Conservation (phyloP, 805 yeast genomes). For the Blastobotrys chiropterorum region DNA sequence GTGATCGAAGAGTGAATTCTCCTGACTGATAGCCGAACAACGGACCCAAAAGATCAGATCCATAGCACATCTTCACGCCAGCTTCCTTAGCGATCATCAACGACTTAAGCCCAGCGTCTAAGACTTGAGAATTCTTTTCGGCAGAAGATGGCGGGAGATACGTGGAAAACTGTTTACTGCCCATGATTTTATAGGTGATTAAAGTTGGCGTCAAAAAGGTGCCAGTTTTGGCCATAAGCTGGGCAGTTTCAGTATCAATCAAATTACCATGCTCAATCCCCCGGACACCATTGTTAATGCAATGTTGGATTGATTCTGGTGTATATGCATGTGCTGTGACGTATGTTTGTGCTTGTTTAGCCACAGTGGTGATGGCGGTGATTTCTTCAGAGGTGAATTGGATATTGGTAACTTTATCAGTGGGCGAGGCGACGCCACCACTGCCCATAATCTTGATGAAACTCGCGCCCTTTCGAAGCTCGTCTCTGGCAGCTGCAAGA, state of each 20-base stretch:
- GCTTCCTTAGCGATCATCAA: slow-evolving; percentile 2
- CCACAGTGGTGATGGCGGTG: slow-evolving; percentile 2
- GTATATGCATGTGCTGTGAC: slow-evolving; percentile 6
- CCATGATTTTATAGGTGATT: slow-evolving; percentile 6
- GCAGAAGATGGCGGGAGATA: background rate
- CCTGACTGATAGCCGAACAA: slow-evolving; percentile 3
- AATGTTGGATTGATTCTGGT: slow-evolving; percentile 3
- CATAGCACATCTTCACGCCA: slow-evolving; percentile 6
- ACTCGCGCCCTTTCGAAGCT: slow-evolving; percentile 1
- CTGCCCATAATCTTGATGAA: slow-evolving; percentile 6
- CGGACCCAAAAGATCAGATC: slow-evolving; percentile 4
- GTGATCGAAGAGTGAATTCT: slow-evolving; percentile 2
- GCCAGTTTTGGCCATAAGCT: background rate
- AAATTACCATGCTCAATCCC: slow-evolving; percentile 7
- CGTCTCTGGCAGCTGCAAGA: slow-evolving; percentile 3
- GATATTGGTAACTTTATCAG: slow-evolving; percentile 1
- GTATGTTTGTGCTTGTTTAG: background rate
- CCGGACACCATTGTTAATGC: slow-evolving; percentile 5
- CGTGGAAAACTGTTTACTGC: slow-evolving; percentile 2
- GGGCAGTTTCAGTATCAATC: background rate
- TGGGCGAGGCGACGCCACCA: slow-evolving; percentile 5
- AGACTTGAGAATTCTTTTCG: slow-evolving; percentile 1
- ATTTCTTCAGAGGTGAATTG: slow-evolving; percentile 5
- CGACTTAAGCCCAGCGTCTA: slow-evolving; percentile 1
- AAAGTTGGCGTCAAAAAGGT: slow-evolving; percentile 3